These are phyloP conservation scores for Phascolomyces articulosus DNA, from an alignment of 371 early-diverging fungal genomes.

Conservation along the genomic window DNA sequence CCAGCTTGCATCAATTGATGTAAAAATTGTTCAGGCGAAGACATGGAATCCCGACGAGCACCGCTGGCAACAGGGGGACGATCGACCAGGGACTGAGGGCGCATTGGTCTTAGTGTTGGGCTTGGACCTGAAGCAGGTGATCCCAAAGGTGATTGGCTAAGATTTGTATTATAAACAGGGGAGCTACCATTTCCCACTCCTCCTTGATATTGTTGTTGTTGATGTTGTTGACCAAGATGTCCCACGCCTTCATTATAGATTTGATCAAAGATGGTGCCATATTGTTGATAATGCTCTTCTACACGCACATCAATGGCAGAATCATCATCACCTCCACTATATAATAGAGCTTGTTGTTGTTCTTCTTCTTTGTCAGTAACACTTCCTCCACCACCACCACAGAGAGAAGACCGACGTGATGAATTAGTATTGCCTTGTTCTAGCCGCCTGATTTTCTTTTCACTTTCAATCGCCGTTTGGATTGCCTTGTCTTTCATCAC, in stretches of 20 bases:
- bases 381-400: not conserved
- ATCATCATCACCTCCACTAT: slow-evolving; percentile 30
- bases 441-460: slow-evolving; percentile 69
- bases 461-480: slow-evolving; percentile 72
- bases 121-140: slow-evolving; percentile 10
- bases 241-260: slow-evolving; percentile 59
- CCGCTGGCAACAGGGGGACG: slow-evolving; percentile 35
- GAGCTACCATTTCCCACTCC: slow-evolving; percentile 37
- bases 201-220: no score
- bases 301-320: slow-evolving; percentile 43
- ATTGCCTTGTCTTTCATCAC: slow-evolving; percentile 79
- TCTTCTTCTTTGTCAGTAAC: not conserved
- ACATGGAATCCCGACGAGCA: slow-evolving; percentile 37
- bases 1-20: slow-evolving; percentile 31
- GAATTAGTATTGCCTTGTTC: slow-evolving; percentile 33
- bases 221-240: no score
- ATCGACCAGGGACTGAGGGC: slow-evolving; percentile 19
- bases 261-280: slow-evolving; percentile 57
- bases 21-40: slow-evolving; percentile 49
- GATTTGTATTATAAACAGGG: slow-evolving; percentile 3
- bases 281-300: slow-evolving; percentile 43
- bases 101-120: slow-evolving; percentile 12
- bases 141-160: slow-evolving; percentile 12
- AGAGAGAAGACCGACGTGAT: slow-evolving; percentile 19
- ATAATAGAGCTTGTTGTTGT: not conserved